Evolutionary conservation across 106 monocot species (phyloP).

Genomic region (Dendrobium officinale): DNA sequence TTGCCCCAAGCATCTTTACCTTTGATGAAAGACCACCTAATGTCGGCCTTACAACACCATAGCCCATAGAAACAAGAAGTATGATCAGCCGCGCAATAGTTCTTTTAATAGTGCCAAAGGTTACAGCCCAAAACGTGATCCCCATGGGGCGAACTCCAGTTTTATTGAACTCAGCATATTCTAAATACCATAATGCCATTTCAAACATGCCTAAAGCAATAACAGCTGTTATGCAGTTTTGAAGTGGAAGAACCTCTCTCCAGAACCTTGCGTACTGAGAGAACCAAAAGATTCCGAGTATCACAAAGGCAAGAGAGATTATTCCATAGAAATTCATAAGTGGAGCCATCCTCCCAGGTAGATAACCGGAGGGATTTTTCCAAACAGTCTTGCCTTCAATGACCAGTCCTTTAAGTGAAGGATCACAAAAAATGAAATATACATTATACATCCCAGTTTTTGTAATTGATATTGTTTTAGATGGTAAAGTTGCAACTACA

Average conservation of each 20-base stretch:
- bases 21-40: slow-evolving; percentile 89
- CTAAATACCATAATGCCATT: slow-evolving; percentile 93
- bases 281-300: slow-evolving; percentile 78
- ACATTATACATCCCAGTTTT: slow-evolving; percentile 86
- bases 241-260: slow-evolving; percentile 88
- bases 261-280: slow-evolving; percentile 75
- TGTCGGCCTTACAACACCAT: slow-evolving; percentile 91
- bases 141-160: slow-evolving; percentile 78
- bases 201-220: slow-evolving; percentile 86
- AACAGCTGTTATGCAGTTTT: slow-evolving; percentile 85
- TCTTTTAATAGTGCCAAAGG: slow-evolving; percentile 72
- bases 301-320: slow-evolving; percentile 76
- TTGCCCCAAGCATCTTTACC: slow-evolving; percentile 84
- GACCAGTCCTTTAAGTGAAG: slow-evolving; percentile 47
- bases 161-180: slow-evolving; percentile 85
- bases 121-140: slow-evolving; percentile 93
- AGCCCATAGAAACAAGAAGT: slow-evolving; percentile 79
- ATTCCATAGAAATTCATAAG: slow-evolving; percentile 86
- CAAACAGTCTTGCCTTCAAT: slow-evolving; percentile 86
- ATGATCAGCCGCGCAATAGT: slow-evolving; percentile 72
- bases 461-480: slow-evolving; percentile 47
- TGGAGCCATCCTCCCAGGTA: slow-evolving; percentile 93
- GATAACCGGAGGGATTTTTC: slow-evolving; percentile 94
- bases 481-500: slow-evolving; percentile 46
- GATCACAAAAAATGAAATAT: slow-evolving; percentile 76